Conservation (phyloP, 2,329 filamentous ascomycete genomes). For the Colletotrichum sp. region DNA sequence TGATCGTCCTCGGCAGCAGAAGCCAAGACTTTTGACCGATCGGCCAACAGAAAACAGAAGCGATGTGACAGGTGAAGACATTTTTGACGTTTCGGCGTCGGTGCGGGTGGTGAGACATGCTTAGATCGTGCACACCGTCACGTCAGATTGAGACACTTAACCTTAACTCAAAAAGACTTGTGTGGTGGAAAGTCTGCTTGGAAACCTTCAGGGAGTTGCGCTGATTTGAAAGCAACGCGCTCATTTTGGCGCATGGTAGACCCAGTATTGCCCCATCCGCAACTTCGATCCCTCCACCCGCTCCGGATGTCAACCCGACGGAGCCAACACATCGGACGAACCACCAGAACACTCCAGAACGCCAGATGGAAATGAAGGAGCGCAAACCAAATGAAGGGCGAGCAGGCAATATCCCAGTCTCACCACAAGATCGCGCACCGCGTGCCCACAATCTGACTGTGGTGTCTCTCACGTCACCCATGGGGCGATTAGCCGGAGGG, state of each 20-base stretch:
- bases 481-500: not conserved
- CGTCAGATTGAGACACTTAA: not conserved
- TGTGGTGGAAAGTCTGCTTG: not conserved
- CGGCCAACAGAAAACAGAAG: not conserved
- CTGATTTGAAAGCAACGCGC: not conserved
- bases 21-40: slow-evolving; percentile 15
- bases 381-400: slow-evolving; percentile 1
- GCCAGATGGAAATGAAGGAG: not conserved
- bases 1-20: slow-evolving; percentile 5
- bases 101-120: not conserved
- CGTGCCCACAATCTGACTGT: not conserved
- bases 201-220: not conserved
- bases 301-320: not conserved
- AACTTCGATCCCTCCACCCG: not conserved
- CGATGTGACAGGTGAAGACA: not conserved
- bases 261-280: not conserved
- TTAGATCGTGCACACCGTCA: not conserved
- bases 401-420: slow-evolving; percentile 1
- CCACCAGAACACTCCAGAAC: not conserved
- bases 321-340: not conserved
- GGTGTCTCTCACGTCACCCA: not conserved
- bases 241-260: not conserved
- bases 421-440: not conserved
- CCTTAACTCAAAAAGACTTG: not conserved
- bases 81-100: not conserved